phyloP scores from a whole-genome alignment of 148 eudicot species.

The Chenopodium berlandieri region DNA sequence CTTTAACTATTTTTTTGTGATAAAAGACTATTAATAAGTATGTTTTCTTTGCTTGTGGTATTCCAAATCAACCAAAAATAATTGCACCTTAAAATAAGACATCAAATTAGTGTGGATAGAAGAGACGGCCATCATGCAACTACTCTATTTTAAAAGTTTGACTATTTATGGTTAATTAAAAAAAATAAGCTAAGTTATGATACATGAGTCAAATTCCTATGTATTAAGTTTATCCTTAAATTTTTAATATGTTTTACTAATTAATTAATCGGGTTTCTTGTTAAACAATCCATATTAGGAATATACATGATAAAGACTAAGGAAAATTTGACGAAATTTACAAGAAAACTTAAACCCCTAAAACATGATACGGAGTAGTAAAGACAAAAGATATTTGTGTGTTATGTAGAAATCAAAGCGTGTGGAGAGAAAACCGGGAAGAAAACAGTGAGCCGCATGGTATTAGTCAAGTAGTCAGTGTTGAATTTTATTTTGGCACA shows the following conservation, averaged over 20 bases:
- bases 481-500: neutral
- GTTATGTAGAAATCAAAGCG: constrained; percentile 1
- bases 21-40: neutral
- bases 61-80: neutral
- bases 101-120: neutral
- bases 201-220: constrained; percentile 9
- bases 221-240: neutral
- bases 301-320: constrained; percentile 8
- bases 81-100: neutral
- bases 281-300: constrained; percentile 8
- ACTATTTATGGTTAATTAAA: neutral
- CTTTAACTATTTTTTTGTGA: neutral
- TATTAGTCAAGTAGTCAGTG: neutral
- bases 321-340: constrained; percentile 3
- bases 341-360: neutral
- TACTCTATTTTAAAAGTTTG: neutral
- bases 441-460: neutral
- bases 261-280: constrained; percentile 11
- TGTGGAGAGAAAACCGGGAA: constrained; percentile 2
- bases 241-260: neutral
- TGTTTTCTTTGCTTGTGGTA: neutral
- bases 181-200: neutral
- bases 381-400: neutral
- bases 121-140: constrained; percentile 2
- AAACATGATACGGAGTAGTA: neutral